These are phyloP conservation scores for Aspergillus heteromorphus DNA, from an alignment of 495 filamentous ascomycete genomes.

Conservation along the genomic window DNA sequence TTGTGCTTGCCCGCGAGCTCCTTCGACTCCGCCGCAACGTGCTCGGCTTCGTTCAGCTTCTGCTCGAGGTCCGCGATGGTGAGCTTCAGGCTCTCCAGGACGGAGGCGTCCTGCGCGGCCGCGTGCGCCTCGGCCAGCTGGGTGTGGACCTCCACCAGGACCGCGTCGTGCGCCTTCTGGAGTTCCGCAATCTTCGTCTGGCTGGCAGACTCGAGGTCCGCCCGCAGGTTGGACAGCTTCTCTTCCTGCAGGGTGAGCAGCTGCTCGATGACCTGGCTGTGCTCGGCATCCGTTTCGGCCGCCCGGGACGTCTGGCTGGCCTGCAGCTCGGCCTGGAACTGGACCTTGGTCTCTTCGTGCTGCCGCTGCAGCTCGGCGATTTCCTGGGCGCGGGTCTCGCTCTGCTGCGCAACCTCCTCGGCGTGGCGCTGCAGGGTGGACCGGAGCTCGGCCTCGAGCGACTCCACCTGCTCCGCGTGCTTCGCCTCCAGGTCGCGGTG, in stretches of 20 bases:
- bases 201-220: conserved; percentile 35
- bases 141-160: conserved; percentile 26
- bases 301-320: conserved; percentile 25
- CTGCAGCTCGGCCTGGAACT: conserved; percentile 33
- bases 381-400: conserved; percentile 28
- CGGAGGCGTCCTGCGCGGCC: conserved; percentile 35
- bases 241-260: conserved; percentile 41
- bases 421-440: conserved; percentile 27
- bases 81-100: conserved; percentile 30
- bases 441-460: conserved; percentile 35
- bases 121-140: conserved; percentile 34
- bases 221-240: conserved; percentile 32
- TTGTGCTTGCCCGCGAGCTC: conserved; percentile 29
- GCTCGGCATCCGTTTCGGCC: conserved; percentile 37
- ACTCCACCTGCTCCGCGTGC: conserved; percentile 28
- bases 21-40: conserved; percentile 25
- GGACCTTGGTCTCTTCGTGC: conserved; percentile 29
- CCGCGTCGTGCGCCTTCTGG: conserved; percentile 33
- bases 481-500: conserved; percentile 31
- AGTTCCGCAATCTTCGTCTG: conserved; percentile 35
- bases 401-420: conserved; percentile 28
- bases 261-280: conserved; percentile 40
- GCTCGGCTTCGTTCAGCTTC: conserved; percentile 32
- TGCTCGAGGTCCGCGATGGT: conserved; percentile 34
- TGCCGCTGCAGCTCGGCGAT: conserved; percentile 32